Evolutionary conservation across 2,329 filamentous ascomycete species (phyloP), one percentile per base, ranked within the genome.

Genomic region (Verticillium albo-atrum): DNA sequence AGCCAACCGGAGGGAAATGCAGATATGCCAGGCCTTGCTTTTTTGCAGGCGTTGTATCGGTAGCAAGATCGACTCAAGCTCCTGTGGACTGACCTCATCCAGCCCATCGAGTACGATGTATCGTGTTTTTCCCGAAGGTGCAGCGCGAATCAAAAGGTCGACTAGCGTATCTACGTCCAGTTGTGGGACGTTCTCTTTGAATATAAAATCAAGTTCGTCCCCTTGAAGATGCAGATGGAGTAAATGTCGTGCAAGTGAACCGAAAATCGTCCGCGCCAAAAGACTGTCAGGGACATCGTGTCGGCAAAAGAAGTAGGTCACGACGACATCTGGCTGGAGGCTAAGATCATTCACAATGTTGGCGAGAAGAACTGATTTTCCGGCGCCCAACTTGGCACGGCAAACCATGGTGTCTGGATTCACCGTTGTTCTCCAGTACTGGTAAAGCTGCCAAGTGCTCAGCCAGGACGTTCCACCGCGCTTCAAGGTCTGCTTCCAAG

Each of bases 321-420:
- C 64, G 2, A 55, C 7, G 17, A 14, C n/a, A 6, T 26, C 4
- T 34, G 32, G 9, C 12, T 63, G 10, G 0, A 74, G 62, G 42
- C 70, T 67, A 2, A 77, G 52, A 50, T 77, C 71, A 54, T 75
- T 71, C 0, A 80, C 68, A 0, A 80, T 70, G 56, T 79, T 80
- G 2, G 78, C 77, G 4, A 79, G 54, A 7, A 75, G 55, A 1
- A 80, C 76, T 0, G 78, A 78, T 59, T 80, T 80, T 0, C 78
- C 77, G 0, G 72, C 74, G 1, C 78, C 77, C 1, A 80, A 65
- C 52, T 75, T 78, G 4, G 77, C 77, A 10, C 57, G 69, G 30
- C 66, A 73, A 0, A 78, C 1, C 0, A 32, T 32, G 6, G 30
- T 32, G 14, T 9, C 30, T 4, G 30, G 30, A 9, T 2, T 2